A percentile compares a stretch with the other conserved stretches of the same genome.
Evolutionary conservation across 1,284 basidiomycete species (phyloP).

Genomic region (Apiotrichum montevideense): DNA sequence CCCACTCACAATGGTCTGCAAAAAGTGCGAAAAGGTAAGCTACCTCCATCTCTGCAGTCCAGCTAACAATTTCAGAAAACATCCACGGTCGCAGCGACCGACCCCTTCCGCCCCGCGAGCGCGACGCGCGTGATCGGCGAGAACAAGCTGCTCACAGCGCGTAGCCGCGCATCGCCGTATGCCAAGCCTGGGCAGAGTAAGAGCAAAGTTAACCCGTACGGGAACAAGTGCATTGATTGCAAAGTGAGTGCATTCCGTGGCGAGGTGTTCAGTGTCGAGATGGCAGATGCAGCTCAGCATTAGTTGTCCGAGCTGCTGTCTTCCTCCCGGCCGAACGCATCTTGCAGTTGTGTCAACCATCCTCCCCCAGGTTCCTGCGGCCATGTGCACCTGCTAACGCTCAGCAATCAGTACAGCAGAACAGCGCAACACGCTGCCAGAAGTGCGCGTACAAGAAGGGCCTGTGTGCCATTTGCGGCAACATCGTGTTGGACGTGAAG

Average conservation of each 20-base stretch:
- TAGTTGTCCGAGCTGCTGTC: no score
- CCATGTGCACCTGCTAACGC: no score
- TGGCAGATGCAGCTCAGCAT: no score
- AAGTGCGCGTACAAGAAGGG: slow-evolving; percentile 49
- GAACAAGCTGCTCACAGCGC: slow-evolving; percentile 45
- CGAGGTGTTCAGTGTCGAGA: no score
- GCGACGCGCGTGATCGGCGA: slow-evolving; percentile 45
- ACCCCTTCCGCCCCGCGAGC: slow-evolving; percentile 35
- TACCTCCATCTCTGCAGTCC: background rate
- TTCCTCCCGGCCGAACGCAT: no score
- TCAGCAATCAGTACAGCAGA: slow-evolving; percentile 38
- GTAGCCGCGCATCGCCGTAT: slow-evolving; percentile 36
- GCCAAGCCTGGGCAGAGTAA: slow-evolving; percentile 32
- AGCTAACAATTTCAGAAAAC: slow-evolving; percentile 31
- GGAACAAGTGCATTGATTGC: slow-evolving; percentile 47
- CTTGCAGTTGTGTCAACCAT: no score
- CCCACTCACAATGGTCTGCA: slow-evolving; percentile 42
- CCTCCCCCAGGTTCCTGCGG: no score
- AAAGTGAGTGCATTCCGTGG: slow-evolving; percentile 25
- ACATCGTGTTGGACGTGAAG: slow-evolving; percentile 38
- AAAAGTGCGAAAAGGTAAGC: slow-evolving; percentile 48
- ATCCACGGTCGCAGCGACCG: slow-evolving; percentile 38
- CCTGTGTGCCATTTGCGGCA: slow-evolving; percentile 46
- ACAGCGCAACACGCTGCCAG: slow-evolving; percentile 44
- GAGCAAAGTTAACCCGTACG: slow-evolving; percentile 37